Evolutionary conservation across 345 rosid genomes (phyloP), one percentile per base, ranked within the genome.

Genomic region (Odontarrhena argentea): DNA sequence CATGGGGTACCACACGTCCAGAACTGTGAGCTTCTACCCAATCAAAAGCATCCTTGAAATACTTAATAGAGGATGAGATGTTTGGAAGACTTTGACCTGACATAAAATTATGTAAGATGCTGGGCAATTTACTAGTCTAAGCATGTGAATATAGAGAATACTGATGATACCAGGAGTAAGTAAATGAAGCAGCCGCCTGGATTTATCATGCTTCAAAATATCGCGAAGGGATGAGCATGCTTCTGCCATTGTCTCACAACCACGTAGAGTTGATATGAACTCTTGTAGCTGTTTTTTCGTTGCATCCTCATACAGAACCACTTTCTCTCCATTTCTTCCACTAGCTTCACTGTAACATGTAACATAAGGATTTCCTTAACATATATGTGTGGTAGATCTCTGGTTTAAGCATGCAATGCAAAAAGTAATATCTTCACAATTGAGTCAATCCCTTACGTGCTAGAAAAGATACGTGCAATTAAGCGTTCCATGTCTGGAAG

Each of bases 401-500:
- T 36, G 65, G 38, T 52, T 56, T 4, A 46, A 44, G 14, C 26
- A 52, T 30, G 63, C 24, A 58, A 49, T 60, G 42, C 38, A 68
- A 68, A 35, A 55, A 43, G 50, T 15, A 13, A 57, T 35, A 28
- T 62, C 60, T 67, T 46, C 32, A 13, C 59, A 22, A 48, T 61
- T 64, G 53, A 51, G 59, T 46, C 62, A 37, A 61, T 55, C 65
- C 50, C 67, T 74, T 83, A 91, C 99, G 84, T 84, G 85, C 86
- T 75, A 52, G 96, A 77, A 74, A 84, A 94, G 71, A 88, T 79
- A 14, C 85, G 91, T 2, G 89, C 86, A 73, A 94, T 85, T 79
- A 94, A 55, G 68, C 99, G 84, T 80, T 94, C 99, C 91, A 94
- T 87, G 78, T 94, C 99, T 24, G 97, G 96, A 78, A 94, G 85